These are phyloP conservation scores for Microdochium nivale DNA, from an alignment of 2,329 filamentous ascomycete genomes.

Conservation along the genomic window DNA sequence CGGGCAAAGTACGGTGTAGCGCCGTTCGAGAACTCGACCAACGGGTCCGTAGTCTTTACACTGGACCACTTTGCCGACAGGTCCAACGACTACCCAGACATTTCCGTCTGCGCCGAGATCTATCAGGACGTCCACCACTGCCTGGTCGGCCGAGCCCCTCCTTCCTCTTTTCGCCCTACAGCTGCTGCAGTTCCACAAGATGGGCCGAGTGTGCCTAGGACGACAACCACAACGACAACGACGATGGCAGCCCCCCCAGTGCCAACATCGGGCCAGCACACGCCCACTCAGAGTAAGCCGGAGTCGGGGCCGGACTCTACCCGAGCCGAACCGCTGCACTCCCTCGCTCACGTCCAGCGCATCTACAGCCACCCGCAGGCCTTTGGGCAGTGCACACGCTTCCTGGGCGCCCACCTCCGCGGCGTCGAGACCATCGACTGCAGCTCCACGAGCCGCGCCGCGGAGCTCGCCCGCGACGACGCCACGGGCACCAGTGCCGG, in stretches of 20 bases:
- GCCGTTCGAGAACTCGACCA: conserved; percentile 93
- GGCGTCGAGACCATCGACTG: conserved; percentile 75
- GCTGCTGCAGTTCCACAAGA: too few relatives aligned
- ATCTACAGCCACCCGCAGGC: conserved; percentile 94
- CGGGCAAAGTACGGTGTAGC: conserved; percentile 67
- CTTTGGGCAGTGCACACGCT: conserved; percentile 80
- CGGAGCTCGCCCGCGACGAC: conserved; percentile 62
- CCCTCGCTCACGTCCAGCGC: conserved; percentile 56
- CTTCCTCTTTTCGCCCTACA: too few relatives aligned
- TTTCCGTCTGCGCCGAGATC: conserved; percentile 73
- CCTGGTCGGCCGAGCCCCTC: conserved; percentile 50
- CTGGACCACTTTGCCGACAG: conserved; percentile 82
- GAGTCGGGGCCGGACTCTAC: conserved; percentile 33
- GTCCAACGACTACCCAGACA: conserved; percentile 50
- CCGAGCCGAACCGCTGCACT: conserved; percentile 35
- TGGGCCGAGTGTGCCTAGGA: too few relatives aligned
- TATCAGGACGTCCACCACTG: conserved; percentile 88
- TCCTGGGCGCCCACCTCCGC: conserved; percentile 62
- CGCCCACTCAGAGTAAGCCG: conserved; percentile 39
- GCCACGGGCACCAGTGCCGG: conserved; percentile 58
- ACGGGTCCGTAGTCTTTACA: conserved; percentile 84
- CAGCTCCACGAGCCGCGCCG: conserved; percentile 73
- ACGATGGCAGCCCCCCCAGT: conserved; percentile 13
- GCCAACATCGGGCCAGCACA: conserved; percentile 29
- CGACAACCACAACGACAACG: not conserved